These are phyloP conservation scores for Flammula alnicola DNA, from an alignment of 1,284 basidiomycete species.

Conservation along the genomic window DNA sequence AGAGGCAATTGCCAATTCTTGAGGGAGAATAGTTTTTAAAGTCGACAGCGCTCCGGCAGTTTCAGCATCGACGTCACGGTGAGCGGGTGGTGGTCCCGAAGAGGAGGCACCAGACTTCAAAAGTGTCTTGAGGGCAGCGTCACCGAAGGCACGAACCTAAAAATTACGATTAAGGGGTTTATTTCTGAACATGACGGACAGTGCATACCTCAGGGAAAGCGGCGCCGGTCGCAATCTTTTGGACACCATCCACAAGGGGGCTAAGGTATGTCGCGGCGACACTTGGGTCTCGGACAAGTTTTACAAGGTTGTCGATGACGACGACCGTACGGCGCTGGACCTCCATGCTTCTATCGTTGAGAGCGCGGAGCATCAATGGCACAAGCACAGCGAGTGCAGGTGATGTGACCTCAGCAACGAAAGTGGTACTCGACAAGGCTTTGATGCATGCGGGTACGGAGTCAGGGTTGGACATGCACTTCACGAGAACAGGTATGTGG, in stretches of 20 bases:
- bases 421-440: conserved; percentile 92
- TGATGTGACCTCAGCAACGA: conserved; percentile 96
- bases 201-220: conserved; percentile 89
- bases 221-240: conserved; percentile 89
- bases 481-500: conserved; percentile 91
- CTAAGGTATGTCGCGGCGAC: conserved; percentile 92
- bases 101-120: conserved; percentile 82
- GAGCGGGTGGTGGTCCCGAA: conserved; percentile 63
- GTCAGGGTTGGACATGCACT: conserved; percentile 92
- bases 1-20: conserved; percentile 48
- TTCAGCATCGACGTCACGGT: conserved; percentile 71
- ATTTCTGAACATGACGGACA: conserved; percentile 6
- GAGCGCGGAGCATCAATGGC: conserved; percentile 88
- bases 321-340: conserved; percentile 89
- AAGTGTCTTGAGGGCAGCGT: conserved; percentile 78
- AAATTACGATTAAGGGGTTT: conserved; percentile 9
- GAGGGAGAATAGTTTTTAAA: conserved; percentile 66
- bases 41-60: conserved; percentile 57
- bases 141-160: conserved; percentile 88
- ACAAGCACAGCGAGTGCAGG: conserved; percentile 97
- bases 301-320: conserved; percentile 96
- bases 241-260: conserved; percentile 88
- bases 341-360: conserved; percentile 97
- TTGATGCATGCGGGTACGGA: conserved; percentile 95
- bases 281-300: conserved; percentile 92